These are phyloP conservation scores for Epichloe scottii DNA, from an alignment of 2,329 filamentous ascomycete genomes.

Conservation along the genomic window DNA sequence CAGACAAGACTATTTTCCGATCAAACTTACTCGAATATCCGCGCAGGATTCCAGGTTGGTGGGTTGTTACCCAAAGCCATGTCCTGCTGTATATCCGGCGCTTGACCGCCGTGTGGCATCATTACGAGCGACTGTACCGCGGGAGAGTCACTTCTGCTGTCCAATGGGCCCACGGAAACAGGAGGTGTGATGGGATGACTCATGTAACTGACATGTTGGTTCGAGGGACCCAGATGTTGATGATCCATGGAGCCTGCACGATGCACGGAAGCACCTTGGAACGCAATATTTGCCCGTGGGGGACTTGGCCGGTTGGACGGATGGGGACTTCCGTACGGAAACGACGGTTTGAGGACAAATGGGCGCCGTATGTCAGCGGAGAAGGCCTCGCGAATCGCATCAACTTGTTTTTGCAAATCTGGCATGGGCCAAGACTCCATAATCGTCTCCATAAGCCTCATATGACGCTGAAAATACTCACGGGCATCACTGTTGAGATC, in stretches of 20 bases:
- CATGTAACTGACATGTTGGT: conserved; percentile 49
- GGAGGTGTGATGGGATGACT: conserved; percentile 69
- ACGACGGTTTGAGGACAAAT: conserved; percentile 78
- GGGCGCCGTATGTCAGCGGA: conserved; percentile 74
- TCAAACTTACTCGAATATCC: conserved; percentile 73
- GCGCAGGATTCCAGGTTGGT: conserved; percentile 68
- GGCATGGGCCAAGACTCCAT: conserved; percentile 75
- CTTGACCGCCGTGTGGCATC: conserved; percentile 50
- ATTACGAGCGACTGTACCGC: conserved; percentile 59
- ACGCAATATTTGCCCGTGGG: conserved; percentile 37
- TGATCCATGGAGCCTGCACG: conserved; percentile 39
- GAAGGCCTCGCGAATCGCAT: conserved; percentile 80
- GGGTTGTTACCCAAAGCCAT: conserved; percentile 54
- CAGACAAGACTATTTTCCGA: neutral
- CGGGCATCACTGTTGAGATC: conserved; percentile 75
- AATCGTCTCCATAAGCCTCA: conserved; percentile 83
- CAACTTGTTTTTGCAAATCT: conserved; percentile 81
- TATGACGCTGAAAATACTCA: conserved; percentile 83
- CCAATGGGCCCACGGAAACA: conserved; percentile 58
- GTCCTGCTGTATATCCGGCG: conserved; percentile 36
- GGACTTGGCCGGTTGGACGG: conserved; percentile 52
- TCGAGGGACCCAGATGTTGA: conserved; percentile 34
- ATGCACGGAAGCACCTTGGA: conserved; percentile 30
- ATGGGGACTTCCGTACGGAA: conserved; percentile 74
- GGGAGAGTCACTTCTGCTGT: conserved; percentile 67